Conservation (phyloP, 2,329 filamentous ascomycete genomes). For the Huntiella savannae region DNA sequence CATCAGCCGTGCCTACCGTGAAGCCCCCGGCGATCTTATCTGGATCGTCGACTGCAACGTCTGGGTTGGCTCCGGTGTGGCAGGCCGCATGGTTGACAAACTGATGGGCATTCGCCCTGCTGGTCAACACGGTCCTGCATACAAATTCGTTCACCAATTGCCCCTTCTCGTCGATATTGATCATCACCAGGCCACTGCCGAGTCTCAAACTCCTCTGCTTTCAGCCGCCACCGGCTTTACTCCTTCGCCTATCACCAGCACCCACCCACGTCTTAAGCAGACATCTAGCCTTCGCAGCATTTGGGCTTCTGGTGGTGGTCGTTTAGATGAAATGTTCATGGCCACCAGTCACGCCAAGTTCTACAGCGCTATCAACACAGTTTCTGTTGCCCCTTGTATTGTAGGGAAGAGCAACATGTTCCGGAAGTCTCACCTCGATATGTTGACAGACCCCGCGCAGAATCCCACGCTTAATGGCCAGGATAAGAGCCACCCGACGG, state of each 20-base stretch:
- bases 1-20: constrained; percentile 79
- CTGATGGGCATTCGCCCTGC: constrained; percentile 48
- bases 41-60: constrained; percentile 97
- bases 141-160: constrained; percentile 90
- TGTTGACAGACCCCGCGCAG: constrained; percentile 35
- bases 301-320: constrained; percentile 43
- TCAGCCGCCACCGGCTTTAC: background rate
- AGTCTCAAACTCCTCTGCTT: constrained; percentile 7
- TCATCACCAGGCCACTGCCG: background rate
- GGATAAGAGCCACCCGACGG: constrained; percentile 27
- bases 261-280: background rate
- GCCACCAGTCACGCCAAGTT: constrained; percentile 89
- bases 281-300: constrained; percentile 16
- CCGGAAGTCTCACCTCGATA: constrained; percentile 71
- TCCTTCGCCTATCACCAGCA: background rate
- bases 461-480: constrained; percentile 22
- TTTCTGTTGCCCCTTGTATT: constrained; percentile 76
- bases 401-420: constrained; percentile 99
- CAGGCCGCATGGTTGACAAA: constrained; percentile 75
- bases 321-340: constrained; percentile 89
- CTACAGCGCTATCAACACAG: constrained; percentile 91
- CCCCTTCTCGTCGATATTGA: constrained; percentile 68
- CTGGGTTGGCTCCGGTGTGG: constrained; percentile 65
- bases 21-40: constrained; percentile 70
- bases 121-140: constrained; percentile 28